Percentiles rank a stretch among this genome's conserved stretches.
These are phyloP conservation scores for Mycena galopus DNA, from an alignment of 768 basidiomycete species.

Conservation along the genomic window DNA sequence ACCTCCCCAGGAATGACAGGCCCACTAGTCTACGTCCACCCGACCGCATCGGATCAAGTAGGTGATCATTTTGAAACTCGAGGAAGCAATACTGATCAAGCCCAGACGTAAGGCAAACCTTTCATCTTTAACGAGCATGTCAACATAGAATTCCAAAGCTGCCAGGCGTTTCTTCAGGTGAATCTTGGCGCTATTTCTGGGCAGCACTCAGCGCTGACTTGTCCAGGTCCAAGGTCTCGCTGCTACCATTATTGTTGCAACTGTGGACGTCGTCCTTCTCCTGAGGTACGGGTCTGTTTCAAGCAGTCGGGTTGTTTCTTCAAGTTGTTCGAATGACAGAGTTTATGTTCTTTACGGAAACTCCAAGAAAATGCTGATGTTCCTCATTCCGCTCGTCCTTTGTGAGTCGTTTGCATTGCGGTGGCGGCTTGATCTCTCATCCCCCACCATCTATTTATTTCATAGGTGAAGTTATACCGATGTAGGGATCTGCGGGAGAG, in stretches of 20 bases:
- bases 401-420: neutral
- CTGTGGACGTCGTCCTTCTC: neutral
- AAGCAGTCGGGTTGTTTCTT: neutral
- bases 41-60: neutral
- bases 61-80: neutral
- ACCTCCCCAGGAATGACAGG: neutral
- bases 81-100: neutral
- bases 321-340: neutral
- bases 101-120: neutral
- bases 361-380: neutral
- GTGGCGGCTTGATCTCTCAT: neutral
- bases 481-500: neutral
- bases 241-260: neutral
- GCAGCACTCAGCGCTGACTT: neutral
- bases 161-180: neutral
- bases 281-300: neutral
- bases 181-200: neutral
- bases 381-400: neutral
- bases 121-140: neutral
- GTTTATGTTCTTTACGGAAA: neutral
- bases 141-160: neutral
- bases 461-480: neutral
- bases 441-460: no score
- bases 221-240: neutral
- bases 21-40: neutral